Evolutionary conservation across 2,329 filamentous ascomycete genomes (phyloP), one percentile per base, ranked within the genome.

Genomic region (Colletotrichum limetticola): DNA sequence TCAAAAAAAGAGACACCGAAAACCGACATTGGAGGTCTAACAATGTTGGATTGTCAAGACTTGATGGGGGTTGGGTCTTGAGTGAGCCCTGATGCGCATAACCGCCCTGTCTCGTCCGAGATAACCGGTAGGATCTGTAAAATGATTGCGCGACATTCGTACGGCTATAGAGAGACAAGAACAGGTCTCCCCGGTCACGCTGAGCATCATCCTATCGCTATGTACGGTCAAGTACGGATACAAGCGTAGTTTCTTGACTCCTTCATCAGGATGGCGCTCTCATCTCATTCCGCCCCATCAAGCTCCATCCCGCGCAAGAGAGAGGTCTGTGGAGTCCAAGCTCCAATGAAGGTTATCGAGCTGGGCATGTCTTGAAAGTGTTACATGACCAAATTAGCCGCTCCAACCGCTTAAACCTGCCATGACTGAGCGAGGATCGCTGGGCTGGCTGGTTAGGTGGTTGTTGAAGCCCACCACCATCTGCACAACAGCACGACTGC

Each of bases 361-460:
- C 66, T 70, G 70, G 52, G 66, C 59, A 53, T 53, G 69, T 64
- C 62, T 65, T 63, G 68, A 62, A 72, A 70, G 53, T 60, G 68
- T 74, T 72, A 74, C 68, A 70, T 46, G 74, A 69, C 68, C 61
- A 69, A 62, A 65, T 72, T 75, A 75, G 72, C 72, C 72, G 74
- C 72, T 49, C 62, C 72, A 69, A 74, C 64, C 74, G 74, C 64
- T 68, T 72, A 69, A 68, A 69, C 30, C 24, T 74, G 65, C 74
- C 72, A 12, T 46, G n/a, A 14, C n/a, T 37, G 49, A 3, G 16
- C 2, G 16, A 11, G 46, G 60, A 32, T 46, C 24, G 9, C 24
- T 28, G 28, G 19, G 19, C 30, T 32, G 14, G 52, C 8, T 57
- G n/a, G 11, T 37, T 37, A 37, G 32, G 32, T 35, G 42, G 6